These are phyloP conservation scores for Cardiospermum halicacabum DNA, from an alignment of 345 rosid species.

Conservation along the genomic window DNA sequence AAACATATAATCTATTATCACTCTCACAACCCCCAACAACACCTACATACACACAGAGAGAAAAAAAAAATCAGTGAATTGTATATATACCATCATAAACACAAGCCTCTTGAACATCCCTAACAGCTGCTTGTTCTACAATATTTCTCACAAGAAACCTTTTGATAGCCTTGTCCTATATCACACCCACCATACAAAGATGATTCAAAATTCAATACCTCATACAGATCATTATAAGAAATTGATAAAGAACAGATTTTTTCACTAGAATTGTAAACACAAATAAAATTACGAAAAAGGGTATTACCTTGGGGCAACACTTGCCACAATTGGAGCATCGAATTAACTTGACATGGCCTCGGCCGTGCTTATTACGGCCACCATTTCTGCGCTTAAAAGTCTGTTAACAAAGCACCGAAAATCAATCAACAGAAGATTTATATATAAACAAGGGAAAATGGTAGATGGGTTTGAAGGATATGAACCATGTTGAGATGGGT, in stretches of 20 bases:
- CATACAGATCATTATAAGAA: too few relatives aligned
- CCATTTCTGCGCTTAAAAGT: constrained; percentile 94
- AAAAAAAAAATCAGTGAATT: not conserved
- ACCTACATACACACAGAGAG: too few relatives aligned
- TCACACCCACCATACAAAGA: not conserved
- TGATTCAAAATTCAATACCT: not conserved
- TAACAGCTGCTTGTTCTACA: constrained; percentile 85
- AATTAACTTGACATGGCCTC: constrained; percentile 82
- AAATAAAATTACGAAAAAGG: not conserved
- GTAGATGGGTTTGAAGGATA: not conserved
- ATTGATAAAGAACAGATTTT: not conserved
- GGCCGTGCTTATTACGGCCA: constrained; percentile 94
- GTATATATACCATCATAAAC: constrained; percentile 55
- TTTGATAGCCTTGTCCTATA: constrained; percentile 79
- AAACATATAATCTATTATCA: not conserved
- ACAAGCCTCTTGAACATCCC: constrained; percentile 88
- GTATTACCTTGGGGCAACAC: constrained; percentile 74
- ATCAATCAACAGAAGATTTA: not conserved
- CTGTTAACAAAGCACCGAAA: constrained; percentile 21
- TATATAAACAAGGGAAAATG: not conserved
- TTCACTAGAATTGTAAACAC: not conserved
- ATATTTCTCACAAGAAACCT: constrained; percentile 90
- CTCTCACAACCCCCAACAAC: not conserved
- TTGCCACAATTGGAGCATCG: constrained; percentile 98
- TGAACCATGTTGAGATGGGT: not conserved